Evolutionary conservation across 176 grass and related monocot genomes (phyloP).

Genomic region (Musa acuminata): DNA sequence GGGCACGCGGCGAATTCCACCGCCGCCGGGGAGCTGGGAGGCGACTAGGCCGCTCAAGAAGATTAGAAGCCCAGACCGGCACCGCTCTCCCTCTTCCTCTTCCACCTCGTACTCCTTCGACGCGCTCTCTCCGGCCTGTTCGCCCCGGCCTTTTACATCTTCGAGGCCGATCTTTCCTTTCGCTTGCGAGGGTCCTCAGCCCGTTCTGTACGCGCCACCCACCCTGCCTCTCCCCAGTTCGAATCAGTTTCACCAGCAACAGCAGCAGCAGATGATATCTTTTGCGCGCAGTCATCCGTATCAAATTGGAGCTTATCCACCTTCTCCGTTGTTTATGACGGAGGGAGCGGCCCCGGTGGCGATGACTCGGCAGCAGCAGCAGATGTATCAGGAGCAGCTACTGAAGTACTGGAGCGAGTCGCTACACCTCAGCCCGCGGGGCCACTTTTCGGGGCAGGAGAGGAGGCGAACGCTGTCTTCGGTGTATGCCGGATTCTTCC

Average conservation of each 20-base stretch:
- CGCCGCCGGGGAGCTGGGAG: too few relatives aligned
- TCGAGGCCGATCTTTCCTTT: too few relatives aligned
- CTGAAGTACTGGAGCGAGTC: constrained; percentile 8
- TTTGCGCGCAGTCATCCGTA: not conserved
- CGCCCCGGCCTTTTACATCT: too few relatives aligned
- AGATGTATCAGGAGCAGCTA: constrained; percentile 2
- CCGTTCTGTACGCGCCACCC: not conserved
- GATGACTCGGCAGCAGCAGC: not conserved
- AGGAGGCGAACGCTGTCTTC: not conserved
- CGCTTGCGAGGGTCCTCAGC: not conserved
- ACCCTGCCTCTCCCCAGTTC: not conserved
- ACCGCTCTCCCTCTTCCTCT: too few relatives aligned
- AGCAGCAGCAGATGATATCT: constrained; percentile 18
- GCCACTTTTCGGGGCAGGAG: not conserved
- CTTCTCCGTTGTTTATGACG: not conserved
- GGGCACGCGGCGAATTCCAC: too few relatives aligned
- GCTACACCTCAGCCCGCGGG: constrained; percentile 22
- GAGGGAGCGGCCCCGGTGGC: not conserved
- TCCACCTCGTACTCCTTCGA: too few relatives aligned
- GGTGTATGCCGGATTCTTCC: not conserved
- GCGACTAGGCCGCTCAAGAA: too few relatives aligned
- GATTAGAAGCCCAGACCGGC: too few relatives aligned
- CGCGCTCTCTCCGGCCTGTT: too few relatives aligned
- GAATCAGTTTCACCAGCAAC: not conserved
- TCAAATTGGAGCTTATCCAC: not conserved